Conservation (phyloP, 140 eudicot species). For the Bidens hawaiensis region DNA sequence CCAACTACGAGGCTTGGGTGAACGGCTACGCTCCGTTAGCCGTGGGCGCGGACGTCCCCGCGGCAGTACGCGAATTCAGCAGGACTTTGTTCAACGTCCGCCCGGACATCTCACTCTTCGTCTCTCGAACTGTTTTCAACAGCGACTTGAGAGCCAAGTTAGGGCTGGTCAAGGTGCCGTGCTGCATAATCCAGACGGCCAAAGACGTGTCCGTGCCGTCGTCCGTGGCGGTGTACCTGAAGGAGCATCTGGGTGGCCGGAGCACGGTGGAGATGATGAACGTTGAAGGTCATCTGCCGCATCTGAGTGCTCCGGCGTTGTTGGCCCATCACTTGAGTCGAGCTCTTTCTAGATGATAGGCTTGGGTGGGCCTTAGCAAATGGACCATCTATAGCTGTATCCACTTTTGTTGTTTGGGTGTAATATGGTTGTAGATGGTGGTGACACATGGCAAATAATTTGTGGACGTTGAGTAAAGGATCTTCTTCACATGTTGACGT, state of each 20-base stretch:
- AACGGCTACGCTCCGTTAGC: constrained; percentile 91
- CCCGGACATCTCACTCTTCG: constrained; percentile 86
- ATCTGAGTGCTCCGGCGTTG: no score
- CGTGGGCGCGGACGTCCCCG: no score
- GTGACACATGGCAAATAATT: no score
- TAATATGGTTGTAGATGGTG: no score
- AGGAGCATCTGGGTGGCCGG: constrained; percentile 86
- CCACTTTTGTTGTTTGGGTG: no score
- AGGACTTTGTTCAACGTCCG: constrained; percentile 94
- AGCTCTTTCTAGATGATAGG: no score
- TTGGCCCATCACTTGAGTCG: no score
- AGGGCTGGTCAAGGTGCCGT: constrained; percentile 75
- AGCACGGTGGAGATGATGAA: constrained; percentile 77
- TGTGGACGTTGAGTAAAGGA: no score
- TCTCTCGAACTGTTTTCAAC: constrained; percentile 59
- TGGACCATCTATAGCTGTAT: no score
- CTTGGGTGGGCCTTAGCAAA: no score
- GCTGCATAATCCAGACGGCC: constrained; percentile 83
- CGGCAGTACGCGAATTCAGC: no score
- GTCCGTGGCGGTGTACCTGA: constrained; percentile 73
- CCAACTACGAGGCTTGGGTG: constrained; percentile 91
- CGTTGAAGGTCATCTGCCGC: constrained; percentile 92
- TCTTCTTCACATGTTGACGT: no score
- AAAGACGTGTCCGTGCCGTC: constrained; percentile 87
- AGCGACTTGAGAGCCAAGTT: constrained; percentile 69